A percentile compares a stretch with the other conserved stretches of the same genome.
Conservation (phyloP, 345 rosid genomes). For the Hibiscus mutabilis region DNA sequence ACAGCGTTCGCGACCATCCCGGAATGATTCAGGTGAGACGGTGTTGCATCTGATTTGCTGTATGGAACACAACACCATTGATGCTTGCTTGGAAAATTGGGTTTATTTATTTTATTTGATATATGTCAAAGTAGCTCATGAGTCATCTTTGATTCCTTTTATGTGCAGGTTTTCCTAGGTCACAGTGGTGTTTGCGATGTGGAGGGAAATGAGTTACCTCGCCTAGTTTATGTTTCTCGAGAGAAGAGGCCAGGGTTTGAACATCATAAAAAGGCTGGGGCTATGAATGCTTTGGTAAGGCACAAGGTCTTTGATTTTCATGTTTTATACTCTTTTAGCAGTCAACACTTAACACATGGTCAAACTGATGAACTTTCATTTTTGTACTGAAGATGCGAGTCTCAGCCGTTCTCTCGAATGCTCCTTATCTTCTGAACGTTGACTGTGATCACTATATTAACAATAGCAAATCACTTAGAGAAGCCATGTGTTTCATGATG, state of each 20-base stretch:
- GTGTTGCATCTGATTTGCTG: background rate
- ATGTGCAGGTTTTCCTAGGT: slow-evolving; percentile 79
- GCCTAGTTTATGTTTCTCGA: slow-evolving; percentile 94
- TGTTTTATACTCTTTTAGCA: background rate
- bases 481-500: slow-evolving; percentile 99
- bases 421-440: slow-evolving; percentile 85
- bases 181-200: slow-evolving; percentile 66
- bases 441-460: slow-evolving; percentile 96
- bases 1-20: slow-evolving; percentile 88
- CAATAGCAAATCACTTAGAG: slow-evolving; percentile 90
- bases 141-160: background rate
- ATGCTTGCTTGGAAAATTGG: background rate
- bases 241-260: slow-evolving; percentile 99
- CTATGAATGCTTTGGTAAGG: slow-evolving; percentile 88
- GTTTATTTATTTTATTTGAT: background rate
- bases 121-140: background rate
- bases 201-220: slow-evolving; percentile 79
- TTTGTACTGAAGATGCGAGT: slow-evolving; percentile 58
- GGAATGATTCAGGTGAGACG: slow-evolving; percentile 96
- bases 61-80: background rate
- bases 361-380: slow-evolving; percentile 3
- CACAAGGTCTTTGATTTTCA: background rate
- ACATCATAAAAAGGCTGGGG: slow-evolving; percentile 98
- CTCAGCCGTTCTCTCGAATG: slow-evolving; percentile 89
- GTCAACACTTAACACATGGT: background rate